Conservation (phyloP, 441 rosid species). For the Heliophila coronopifolia region DNA sequence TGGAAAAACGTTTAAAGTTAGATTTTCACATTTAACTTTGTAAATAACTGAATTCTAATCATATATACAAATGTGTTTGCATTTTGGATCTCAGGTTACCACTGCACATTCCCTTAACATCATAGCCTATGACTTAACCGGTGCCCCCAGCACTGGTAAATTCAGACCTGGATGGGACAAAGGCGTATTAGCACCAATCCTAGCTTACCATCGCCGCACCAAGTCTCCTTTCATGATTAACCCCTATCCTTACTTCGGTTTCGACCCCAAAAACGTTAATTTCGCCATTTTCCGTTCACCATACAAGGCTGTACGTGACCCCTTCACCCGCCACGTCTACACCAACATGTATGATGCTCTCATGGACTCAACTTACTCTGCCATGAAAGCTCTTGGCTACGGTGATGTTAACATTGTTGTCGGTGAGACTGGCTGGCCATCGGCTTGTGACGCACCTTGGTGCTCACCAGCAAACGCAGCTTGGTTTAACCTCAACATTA, state of each 20-base stretch:
- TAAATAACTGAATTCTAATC: too few species aligned
- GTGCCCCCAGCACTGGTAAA: slow-evolving; percentile 45
- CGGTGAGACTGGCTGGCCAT: slow-evolving; percentile 67
- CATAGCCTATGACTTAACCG: slow-evolving; percentile 33
- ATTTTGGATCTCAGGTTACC: slow-evolving; percentile 46
- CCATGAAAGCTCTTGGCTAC: slow-evolving; percentile 54
- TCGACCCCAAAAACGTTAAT: slow-evolving; percentile 30
- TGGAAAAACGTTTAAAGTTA: slow-evolving; percentile 4
- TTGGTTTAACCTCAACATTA: slow-evolving; percentile 39
- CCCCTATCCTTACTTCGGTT: slow-evolving; percentile 61
- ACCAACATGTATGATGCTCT: slow-evolving; percentile 48
- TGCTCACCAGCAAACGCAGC: slow-evolving; percentile 38
- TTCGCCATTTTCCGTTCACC: slow-evolving; percentile 43
- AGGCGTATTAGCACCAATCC: slow-evolving; percentile 39
- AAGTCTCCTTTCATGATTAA: slow-evolving; percentile 54
- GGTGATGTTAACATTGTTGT: slow-evolving; percentile 43
- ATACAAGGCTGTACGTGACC: slow-evolving; percentile 41
- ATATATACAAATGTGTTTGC: too few species aligned
- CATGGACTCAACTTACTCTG: slow-evolving; percentile 42
- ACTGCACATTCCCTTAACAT: slow-evolving; percentile 54
- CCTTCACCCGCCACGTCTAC: slow-evolving; percentile 35
- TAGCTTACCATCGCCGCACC: slow-evolving; percentile 45
- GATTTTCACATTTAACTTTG: too few species aligned
- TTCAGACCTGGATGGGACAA: slow-evolving; percentile 37
- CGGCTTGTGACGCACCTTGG: slow-evolving; percentile 40